Conservation (phyloP, 177 flowering plant species). For the Vitis hybrid region DNA sequence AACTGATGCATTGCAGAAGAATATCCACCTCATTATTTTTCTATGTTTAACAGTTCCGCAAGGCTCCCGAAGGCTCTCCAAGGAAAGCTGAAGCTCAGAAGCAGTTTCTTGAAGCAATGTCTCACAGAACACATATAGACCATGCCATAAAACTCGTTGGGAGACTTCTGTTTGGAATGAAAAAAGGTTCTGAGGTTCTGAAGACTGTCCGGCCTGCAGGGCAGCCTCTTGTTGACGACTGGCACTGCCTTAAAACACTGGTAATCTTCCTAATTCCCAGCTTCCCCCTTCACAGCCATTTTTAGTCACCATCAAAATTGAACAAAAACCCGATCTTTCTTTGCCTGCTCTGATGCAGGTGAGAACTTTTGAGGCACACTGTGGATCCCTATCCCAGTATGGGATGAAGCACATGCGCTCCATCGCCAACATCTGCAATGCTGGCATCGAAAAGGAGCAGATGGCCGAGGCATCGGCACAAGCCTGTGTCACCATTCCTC, state of each 20-base stretch:
- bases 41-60: slow-evolving; percentile 52
- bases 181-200: slow-evolving; percentile 56
- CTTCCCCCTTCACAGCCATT: not conserved
- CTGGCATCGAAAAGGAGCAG: slow-evolving; percentile 49
- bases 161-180: slow-evolving; percentile 70
- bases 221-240: slow-evolving; percentile 80
- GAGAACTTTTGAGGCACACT: slow-evolving; percentile 69
- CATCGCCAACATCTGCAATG: slow-evolving; percentile 85
- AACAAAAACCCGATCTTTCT: not conserved
- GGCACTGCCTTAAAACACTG: slow-evolving; percentile 84
- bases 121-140: slow-evolving; percentile 78
- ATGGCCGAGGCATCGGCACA: slow-evolving; percentile 80
- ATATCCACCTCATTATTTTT: not conserved
- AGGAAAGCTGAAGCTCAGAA: slow-evolving; percentile 74
- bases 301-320: not conserved
- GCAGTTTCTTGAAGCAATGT: slow-evolving; percentile 68
- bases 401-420: slow-evolving; percentile 96
- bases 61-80: slow-evolving; percentile 75
- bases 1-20: too few species aligned
- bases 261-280: slow-evolving; percentile 32
- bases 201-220: slow-evolving; percentile 67
- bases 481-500: slow-evolving; percentile 60
- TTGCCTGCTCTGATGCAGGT: slow-evolving; percentile 46
- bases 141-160: slow-evolving; percentile 60
- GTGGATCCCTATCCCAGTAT: slow-evolving; percentile 82